A percentile compares a stretch with the other conserved stretches of the same genome.
Conservation (phyloP, 306 rosid species). For the Chamaecrista fasciculata region DNA sequence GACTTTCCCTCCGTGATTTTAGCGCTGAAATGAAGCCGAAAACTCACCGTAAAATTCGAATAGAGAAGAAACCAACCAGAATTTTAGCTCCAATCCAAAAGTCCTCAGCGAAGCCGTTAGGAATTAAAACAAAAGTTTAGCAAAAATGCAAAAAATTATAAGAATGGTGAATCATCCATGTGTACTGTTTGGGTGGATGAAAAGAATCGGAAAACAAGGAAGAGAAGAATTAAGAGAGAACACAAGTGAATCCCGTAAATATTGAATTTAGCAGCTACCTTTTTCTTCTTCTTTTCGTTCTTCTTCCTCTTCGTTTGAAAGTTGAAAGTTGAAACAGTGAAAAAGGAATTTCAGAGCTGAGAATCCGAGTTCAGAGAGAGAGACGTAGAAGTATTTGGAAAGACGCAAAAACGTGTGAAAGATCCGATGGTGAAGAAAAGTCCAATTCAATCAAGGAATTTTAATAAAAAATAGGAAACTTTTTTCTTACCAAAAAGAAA, state of each 20-base stretch:
- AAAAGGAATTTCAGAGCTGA: background rate
- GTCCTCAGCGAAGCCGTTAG: background rate
- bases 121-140: too few species aligned
- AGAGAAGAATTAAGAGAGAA: background rate
- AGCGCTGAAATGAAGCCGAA: slow-evolving; percentile 36
- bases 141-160: too few species aligned
- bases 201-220: background rate
- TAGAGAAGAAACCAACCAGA: background rate
- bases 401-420: slow-evolving; percentile 30
- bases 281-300: background rate
- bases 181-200: background rate
- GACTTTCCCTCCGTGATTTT: slow-evolving; percentile 41
- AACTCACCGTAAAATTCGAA: background rate
- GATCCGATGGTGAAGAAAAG: slow-evolving; percentile 41
- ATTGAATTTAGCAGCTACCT: slow-evolving; percentile 27
- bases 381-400: background rate
- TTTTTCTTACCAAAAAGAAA: background rate
- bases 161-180: background rate
- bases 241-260: background rate
- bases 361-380: background rate
- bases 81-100: background rate
- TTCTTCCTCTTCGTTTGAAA: slow-evolving; percentile 10
- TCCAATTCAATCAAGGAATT: slow-evolving; percentile 18
- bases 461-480: background rate
- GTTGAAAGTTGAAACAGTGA: slow-evolving; percentile 24